Conservation (phyloP, 768 basidiomycete species). For the Botryobasidium botryosum region DNA sequence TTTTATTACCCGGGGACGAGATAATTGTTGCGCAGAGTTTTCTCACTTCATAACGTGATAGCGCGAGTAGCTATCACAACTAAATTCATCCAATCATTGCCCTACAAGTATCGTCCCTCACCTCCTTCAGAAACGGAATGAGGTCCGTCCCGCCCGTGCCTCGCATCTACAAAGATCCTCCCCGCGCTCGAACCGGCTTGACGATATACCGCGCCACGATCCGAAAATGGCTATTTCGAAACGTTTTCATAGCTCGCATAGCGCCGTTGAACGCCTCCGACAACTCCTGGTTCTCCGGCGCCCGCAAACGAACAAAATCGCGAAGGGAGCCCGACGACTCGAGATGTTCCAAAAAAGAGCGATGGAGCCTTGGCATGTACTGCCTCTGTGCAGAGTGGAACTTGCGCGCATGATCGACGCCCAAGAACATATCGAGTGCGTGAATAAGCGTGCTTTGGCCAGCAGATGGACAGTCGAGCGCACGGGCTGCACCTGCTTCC, state of each 20-base stretch:
- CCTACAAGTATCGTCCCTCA: constrained; percentile 89
- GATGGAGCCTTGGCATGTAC: constrained; percentile 91
- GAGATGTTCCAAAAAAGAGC: constrained; percentile 49
- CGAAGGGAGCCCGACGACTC: constrained; percentile 35
- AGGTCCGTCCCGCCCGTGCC: constrained; percentile 89
- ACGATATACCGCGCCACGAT: constrained; percentile 80
- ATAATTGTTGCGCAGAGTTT: too few relatives aligned
- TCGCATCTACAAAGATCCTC: too few relatives aligned
- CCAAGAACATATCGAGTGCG: constrained; percentile 54
- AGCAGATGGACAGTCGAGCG: constrained; percentile 57
- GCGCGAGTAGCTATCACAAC: too few relatives aligned
- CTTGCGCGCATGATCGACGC: constrained; percentile 38
- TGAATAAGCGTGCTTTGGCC: constrained; percentile 90
- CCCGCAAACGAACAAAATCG: constrained; percentile 44
- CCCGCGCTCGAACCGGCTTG: constrained; percentile 68
- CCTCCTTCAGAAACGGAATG: constrained; percentile 67
- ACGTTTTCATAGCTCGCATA: constrained; percentile 58
- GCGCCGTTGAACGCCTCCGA: constrained; percentile 51
- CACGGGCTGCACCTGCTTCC: constrained; percentile 25
- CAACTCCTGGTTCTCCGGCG: constrained; percentile 14
- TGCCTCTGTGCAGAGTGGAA: constrained; percentile 55
- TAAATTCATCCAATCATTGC: too few relatives aligned
- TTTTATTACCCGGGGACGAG: too few relatives aligned
- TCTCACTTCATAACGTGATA: too few relatives aligned
- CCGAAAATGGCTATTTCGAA: constrained; percentile 79